Base-by-base conservation (phyloP, 1,284 basidiomycete genomes). In the Xerocomus amazonicus region DNA sequence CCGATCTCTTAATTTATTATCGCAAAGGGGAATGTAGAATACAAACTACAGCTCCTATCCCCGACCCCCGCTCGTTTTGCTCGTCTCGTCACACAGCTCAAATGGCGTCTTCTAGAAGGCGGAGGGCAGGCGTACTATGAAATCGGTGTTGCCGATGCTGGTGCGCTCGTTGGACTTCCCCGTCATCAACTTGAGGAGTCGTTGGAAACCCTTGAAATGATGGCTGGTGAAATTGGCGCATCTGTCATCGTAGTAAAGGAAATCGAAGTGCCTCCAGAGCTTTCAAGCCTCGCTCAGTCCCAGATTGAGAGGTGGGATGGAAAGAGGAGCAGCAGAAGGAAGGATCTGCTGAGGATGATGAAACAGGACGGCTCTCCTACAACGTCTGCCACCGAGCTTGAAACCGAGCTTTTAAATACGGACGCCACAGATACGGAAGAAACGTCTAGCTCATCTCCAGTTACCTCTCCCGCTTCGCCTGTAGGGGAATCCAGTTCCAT, bases 51-150 rank as follows among this genome's bases (percentile, higher is more conserved):
- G 63, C 83, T 92, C 16, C 75, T 87, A 14, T 71, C 78, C 43
- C 85, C 90, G 0, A 78, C 85, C 12, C 77, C 83, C 0, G 76
- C 82, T 10, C 86, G 88, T 37, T 87, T 91, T 59, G 77, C 80
- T 4, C 79, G 86, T 35, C 84, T 97, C 14, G 88, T 93, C 49
- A 96, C 93, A 1, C 93, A 97, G 71, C 83, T 96, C 69, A 93
- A 95, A 68, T 97, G 94, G 93, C 80, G 93, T 4, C 78, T 97
- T 4, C 83, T 94, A 44, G 90, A 96, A 68, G 93, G 93, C 13
- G 85, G 89, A 4, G 93, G 93, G 5, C 87, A 91, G 63, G 92
- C 93, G 0, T 90, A 92, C 65, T 97, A 97, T 60, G 93, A 96
- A 66, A 81, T 97, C 14, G 94, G 93, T 13, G 86, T 97, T 1